Conservation (phyloP, 208 protist genomes). For the Naegleria fowleri region DNA sequence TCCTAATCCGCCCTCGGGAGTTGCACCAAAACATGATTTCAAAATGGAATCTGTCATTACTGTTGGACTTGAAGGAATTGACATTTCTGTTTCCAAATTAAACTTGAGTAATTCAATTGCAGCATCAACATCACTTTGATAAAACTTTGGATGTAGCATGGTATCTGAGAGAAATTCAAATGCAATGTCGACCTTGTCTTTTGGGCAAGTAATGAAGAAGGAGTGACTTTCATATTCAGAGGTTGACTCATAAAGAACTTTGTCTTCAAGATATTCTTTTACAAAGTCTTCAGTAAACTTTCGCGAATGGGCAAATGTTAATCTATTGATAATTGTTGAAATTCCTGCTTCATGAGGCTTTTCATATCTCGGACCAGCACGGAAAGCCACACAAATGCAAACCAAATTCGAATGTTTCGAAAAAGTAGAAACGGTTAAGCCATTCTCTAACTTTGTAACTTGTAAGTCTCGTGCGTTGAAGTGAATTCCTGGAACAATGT, state of each 20-base stretch:
- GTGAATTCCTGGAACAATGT: background rate
- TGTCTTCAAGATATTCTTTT: background rate
- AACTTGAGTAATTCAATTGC: background rate
- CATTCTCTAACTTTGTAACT: background rate
- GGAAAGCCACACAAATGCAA: background rate
- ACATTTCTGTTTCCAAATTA: background rate
- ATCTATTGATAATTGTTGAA: background rate
- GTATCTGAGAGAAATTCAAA: background rate
- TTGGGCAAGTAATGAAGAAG: background rate
- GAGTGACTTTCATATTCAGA: background rate
- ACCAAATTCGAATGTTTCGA: background rate
- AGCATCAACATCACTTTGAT: background rate
- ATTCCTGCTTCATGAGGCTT: background rate
- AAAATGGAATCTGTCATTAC: background rate
- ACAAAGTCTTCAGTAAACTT: background rate
- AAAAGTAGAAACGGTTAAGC: background rate
- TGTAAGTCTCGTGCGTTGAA: background rate
- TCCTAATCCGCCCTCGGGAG: background rate
- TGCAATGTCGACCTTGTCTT: background rate
- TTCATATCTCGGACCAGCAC: background rate
- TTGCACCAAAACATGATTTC: background rate
- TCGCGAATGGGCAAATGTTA: background rate
- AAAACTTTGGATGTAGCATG: background rate
- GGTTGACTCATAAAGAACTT: background rate
- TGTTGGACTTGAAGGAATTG: background rate